Evolutionary conservation across 202 grass and related monocot genomes (phyloP).

Genomic region (Panicum virgatum): DNA sequence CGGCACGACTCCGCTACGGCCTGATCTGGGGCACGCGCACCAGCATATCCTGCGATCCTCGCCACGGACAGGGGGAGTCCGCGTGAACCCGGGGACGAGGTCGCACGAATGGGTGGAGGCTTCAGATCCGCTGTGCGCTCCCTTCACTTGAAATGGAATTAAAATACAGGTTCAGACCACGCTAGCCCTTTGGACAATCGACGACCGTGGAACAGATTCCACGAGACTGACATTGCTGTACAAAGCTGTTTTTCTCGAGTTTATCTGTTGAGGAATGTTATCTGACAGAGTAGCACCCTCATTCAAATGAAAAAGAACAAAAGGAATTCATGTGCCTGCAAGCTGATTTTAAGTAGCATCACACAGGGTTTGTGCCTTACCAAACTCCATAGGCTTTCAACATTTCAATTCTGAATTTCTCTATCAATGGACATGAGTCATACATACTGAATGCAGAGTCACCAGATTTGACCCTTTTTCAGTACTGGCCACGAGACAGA

Average conservation of each 20-base stretch:
- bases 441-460: not conserved
- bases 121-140: too few relatives aligned
- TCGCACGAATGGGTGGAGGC: too few relatives aligned
- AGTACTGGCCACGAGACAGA: not conserved
- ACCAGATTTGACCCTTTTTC: not conserved
- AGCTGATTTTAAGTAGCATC: not conserved
- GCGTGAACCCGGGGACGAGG: too few relatives aligned
- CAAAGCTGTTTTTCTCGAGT: not conserved
- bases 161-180: too few relatives aligned
- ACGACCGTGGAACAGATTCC: not conserved
- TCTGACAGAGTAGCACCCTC: not conserved
- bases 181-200: not conserved
- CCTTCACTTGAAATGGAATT: too few relatives aligned
- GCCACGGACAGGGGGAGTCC: too few relatives aligned
- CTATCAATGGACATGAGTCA: too few relatives aligned
- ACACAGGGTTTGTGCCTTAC: not conserved
- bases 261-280: not conserved
- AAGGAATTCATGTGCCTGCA: too few relatives aligned
- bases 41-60: too few relatives aligned
- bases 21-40: too few relatives aligned
- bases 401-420: not conserved
- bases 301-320: not conserved
- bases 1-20: too few relatives aligned
- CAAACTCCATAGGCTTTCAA: not conserved
- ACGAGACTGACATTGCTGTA: not conserved